Evolutionary conservation across 768 basidiomycete genomes (phyloP).

Genomic region (Tricholoma bakamatsutake): DNA sequence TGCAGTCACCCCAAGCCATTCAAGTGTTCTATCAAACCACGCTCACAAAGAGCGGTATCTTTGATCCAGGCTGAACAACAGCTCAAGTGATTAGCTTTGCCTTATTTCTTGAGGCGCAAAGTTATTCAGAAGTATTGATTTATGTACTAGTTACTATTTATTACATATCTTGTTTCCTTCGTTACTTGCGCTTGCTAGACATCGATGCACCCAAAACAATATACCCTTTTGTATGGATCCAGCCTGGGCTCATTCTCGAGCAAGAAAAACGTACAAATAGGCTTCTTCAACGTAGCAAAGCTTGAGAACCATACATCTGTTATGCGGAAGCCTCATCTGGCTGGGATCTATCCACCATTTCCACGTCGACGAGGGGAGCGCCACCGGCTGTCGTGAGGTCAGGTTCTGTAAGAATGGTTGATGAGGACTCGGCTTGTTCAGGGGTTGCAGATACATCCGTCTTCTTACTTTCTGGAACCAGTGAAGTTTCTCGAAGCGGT

Average conservation of each 20-base stretch:
- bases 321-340: slow-evolving; percentile 3
- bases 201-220: slow-evolving; percentile 13
- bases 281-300: slow-evolving; percentile 1
- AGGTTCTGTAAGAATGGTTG: slow-evolving; percentile 1
- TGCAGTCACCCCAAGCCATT: slow-evolving; percentile 58
- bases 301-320: background rate
- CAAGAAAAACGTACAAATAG: slow-evolving; percentile 1
- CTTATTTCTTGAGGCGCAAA: slow-evolving; percentile 4
- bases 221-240: slow-evolving; percentile 9
- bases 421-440: background rate
- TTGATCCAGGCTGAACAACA: slow-evolving; percentile 47
- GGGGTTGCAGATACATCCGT: slow-evolving; percentile 1
- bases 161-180: slow-evolving; percentile 29
- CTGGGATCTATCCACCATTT: slow-evolving; percentile 13
- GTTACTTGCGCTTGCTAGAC: slow-evolving; percentile 18
- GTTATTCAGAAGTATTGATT: background rate
- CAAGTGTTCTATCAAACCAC: slow-evolving; percentile 54
- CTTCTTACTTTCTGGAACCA: slow-evolving; percentile 10
- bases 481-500: slow-evolving; percentile 8
- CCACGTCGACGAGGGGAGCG: slow-evolving; percentile 11
- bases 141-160: slow-evolving; percentile 20
- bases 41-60: slow-evolving; percentile 49
- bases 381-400: slow-evolving; percentile 7
- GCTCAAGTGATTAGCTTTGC: slow-evolving; percentile 9
- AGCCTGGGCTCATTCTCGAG: slow-evolving; percentile 2